Conservation (phyloP, 768 basidiomycete genomes). For the Mycena filopes region DNA sequence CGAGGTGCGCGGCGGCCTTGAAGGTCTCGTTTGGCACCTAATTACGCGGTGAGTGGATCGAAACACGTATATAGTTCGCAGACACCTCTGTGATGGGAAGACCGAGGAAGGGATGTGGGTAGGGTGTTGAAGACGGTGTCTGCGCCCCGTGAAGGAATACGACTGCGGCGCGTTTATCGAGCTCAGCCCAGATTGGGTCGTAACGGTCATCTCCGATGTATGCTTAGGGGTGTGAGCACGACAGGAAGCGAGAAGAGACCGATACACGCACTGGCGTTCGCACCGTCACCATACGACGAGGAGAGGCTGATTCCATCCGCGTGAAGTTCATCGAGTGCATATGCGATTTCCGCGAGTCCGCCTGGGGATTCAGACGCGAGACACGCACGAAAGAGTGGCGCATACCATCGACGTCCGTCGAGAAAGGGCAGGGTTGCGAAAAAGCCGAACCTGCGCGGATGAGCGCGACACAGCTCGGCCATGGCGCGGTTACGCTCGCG, state of each 20-base stretch:
- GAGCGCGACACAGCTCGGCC: conserved; percentile 55
- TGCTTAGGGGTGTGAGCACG: conserved; percentile 46
- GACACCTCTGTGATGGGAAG: conserved; percentile 74
- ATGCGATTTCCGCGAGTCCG: conserved; percentile 67
- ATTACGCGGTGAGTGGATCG: conserved; percentile 20
- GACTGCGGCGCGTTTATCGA: conserved; percentile 65
- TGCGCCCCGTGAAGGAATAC: conserved; percentile 83
- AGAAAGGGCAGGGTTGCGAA: conserved; percentile 73
- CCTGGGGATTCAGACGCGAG: conserved; percentile 47
- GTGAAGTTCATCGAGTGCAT: conserved; percentile 67
- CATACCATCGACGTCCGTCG: conserved; percentile 69
- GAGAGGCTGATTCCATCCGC: conserved; percentile 75
- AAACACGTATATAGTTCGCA: conserved; percentile 3
- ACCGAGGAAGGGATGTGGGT: conserved; percentile 71
- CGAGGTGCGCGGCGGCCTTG: conserved; percentile 83
- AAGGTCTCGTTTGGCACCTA: conserved; percentile 86
- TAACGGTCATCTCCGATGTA: conserved; percentile 75
- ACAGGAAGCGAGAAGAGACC: not conserved
- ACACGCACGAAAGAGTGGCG: not conserved
- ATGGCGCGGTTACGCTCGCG: conserved; percentile 61
- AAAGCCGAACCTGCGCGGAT: conserved; percentile 74
- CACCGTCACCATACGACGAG: conserved; percentile 72
- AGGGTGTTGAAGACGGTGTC: conserved; percentile 69
- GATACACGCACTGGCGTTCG: conserved; percentile 58
- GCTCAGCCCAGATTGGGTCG: conserved; percentile 76